Evolutionary conservation across 2,329 filamentous ascomycete genomes (phyloP), one percentile per base, ranked within the genome.

Genomic region (Magnaporthiopsis rhizophila): DNA sequence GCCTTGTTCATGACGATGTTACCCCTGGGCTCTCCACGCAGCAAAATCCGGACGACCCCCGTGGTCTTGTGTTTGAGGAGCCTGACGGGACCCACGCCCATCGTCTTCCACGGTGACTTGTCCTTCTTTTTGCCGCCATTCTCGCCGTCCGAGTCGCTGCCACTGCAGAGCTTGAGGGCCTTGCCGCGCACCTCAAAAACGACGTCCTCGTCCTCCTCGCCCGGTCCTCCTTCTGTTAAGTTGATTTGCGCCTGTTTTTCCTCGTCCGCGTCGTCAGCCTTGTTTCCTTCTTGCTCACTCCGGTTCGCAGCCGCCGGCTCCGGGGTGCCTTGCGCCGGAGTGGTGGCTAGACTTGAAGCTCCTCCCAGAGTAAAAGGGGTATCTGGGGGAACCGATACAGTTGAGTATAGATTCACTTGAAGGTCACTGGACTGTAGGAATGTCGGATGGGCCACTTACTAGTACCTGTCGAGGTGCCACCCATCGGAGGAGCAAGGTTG

Each of bases 11-110:
- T 78, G 3, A 89, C 83, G 60, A 94, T 80, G 56, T 89, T 84
- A 21, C 91, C 91, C 67, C 87, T 83, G 0, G 90, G 90, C 68
- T 92, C 89, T n/a, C 86, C 85, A 62, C 91, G 86, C 67, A 93
- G 77, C 26, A 96, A 77, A 59, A 95, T 78, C 57, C 91, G 86
- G 4, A 87, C 83, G 34, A 83, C 81, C 26, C 84, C 85, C 0
- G 86, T 90, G 21, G 82, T 81, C 73, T 90, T 89, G 77, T 94
- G 83, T 75, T 89, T 89, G 66, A 96, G 79, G 18, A 96, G 73
- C 56, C 89, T 87, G 63, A 93, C 77, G 13, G 85, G 83, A 0
- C 92, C 92, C 9, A 91, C 79, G 59, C 91, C 91, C 73, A 89
- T 85, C 0, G 83, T 86, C 36, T 81, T 78, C 90, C 90, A 96